Evolutionary conservation across 768 basidiomycete species (phyloP), one percentile per base, ranked within the genome.

Genomic region (Kwoniella sp.): DNA sequence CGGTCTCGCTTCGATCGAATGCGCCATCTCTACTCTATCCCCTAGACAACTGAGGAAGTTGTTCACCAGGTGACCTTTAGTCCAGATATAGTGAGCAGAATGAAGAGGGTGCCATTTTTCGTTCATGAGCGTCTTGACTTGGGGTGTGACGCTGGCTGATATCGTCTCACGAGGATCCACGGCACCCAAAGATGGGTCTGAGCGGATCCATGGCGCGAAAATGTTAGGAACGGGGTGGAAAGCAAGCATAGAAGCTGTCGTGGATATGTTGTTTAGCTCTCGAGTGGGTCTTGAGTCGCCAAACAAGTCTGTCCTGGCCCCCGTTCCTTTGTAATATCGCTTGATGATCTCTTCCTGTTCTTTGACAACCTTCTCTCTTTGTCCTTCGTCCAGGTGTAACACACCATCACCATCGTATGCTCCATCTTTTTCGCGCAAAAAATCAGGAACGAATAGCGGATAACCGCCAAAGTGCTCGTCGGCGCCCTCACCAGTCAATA

Each of bases 401-500:
- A 44, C 40, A 44, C 40, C 40, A 36, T 62, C 25, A 63, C 27
- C 21, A 22, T 30, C 24, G 40, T 36, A n/a, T 50, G 58, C 24
- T 10, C 37, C 17, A 50, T 66, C 72, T 17, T 44, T 46, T 24
- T 67, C 68, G 6, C 64, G 50, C 13, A 77, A 52, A 52, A 67
- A 75, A 48, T 77, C 76, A 15, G 72, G 70, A 1, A 67, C 58
- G 58, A 68, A 77, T 10, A 77, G 51, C 15, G 74, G 68, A 58
- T 77, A 77, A 5, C 74, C 74, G 2, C 66, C 76, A 26, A 70
- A 72, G 25, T 70, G 64, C 65, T 77, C 76, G 55, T 77, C 76
- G 12, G 76, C 69, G 8, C 76, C 76, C 61, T 77, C 76, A 22
- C 76, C 76, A 36, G 76, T 77, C 47, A 77, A 58, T 50, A 73